Evolutionary conservation across 2,329 filamentous ascomycete species (phyloP), one percentile per base, ranked within the genome.

Genomic region (Teratosphaeria gauchensis): DNA sequence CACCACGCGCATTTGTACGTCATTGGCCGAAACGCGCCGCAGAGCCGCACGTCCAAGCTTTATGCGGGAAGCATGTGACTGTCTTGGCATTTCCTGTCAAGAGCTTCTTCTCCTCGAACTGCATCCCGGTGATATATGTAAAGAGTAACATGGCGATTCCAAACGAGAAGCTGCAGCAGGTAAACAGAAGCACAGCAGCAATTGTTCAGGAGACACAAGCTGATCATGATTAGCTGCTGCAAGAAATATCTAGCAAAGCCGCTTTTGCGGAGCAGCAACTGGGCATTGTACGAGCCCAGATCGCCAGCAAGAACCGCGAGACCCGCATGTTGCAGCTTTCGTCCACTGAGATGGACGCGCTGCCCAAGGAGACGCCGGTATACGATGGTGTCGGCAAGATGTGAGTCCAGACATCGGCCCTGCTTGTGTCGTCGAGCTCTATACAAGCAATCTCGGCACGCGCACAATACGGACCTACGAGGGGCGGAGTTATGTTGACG

Each of bases 381-480:
- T 99, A 97, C 69, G 92, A 97, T 76, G 92, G 92, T 5, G 88
- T 97, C 11, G 94, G 94, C 56, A 99, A 97, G 78, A 97, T 99
- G 94, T 96, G 75, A 61, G 66, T 21, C 28, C 32, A 38, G 12
- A 56, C 19, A n/a, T 11, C 21, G 5, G 19, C 24, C 19, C 38
- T 14, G 30, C 35, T 16, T 32, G 32, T 24, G 5, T n/a, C 16
- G n/a, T 48, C 2, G 5, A 21, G n/a, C n/a, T 24, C 42, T n/a
- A 48, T 8, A 33, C 32, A 8, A 28, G 16, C 51, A 33, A 24
- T 33, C 19, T 12, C 8, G 14, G 32, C 33, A 14, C 4, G 42
- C 5, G 42, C 8, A 21, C 16, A 19, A 48, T n/a, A 19, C 19
- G 42, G 19, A 21, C 5, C 16, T 21, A 21, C 24, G 24, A 24